phyloP scores from a whole-genome alignment of 78 protist genomes.

The Anaeramoeba ignava region DNA sequence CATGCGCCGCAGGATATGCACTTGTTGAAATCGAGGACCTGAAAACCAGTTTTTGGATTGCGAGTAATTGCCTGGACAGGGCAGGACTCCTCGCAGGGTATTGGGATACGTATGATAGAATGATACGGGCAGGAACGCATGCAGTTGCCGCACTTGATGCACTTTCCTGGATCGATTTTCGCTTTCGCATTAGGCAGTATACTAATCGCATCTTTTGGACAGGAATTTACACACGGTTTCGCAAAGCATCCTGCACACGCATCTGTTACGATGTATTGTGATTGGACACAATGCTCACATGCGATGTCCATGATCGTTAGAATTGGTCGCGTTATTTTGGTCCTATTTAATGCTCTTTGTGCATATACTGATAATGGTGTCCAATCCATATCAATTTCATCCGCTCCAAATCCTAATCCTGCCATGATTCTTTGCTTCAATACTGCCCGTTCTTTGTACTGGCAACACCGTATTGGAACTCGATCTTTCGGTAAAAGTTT shows the following conservation, averaged over 20 bases:
- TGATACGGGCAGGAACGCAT: constrained; percentile 10
- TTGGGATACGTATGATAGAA: constrained; percentile 3
- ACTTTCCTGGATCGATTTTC: neutral
- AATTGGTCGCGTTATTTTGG: neutral
- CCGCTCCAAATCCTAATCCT: neutral
- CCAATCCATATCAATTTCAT: neutral
- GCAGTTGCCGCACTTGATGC: constrained; percentile 20
- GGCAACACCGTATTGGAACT: neutral
- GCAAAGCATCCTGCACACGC: constrained; percentile 23
- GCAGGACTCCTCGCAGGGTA: constrained; percentile 22
- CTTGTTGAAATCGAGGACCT: constrained; percentile 8
- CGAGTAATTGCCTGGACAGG: constrained; percentile 14
- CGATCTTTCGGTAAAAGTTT: neutral
- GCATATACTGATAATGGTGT: neutral
- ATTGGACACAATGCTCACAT: neutral
- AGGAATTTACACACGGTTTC: constrained; percentile 14
- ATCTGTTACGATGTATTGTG: neutral
- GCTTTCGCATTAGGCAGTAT: constrained; percentile 5
- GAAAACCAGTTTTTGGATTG: neutral
- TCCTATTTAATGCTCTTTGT: neutral
- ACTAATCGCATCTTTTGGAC: constrained; percentile 15
- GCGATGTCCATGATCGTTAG: neutral
- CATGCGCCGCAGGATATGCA: constrained; percentile 20
- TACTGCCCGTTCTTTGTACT: neutral
- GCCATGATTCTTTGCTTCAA: neutral